These are phyloP conservation scores for Lactifluus echinatus DNA, from an alignment of 768 basidiomycete species.

Conservation along the genomic window DNA sequence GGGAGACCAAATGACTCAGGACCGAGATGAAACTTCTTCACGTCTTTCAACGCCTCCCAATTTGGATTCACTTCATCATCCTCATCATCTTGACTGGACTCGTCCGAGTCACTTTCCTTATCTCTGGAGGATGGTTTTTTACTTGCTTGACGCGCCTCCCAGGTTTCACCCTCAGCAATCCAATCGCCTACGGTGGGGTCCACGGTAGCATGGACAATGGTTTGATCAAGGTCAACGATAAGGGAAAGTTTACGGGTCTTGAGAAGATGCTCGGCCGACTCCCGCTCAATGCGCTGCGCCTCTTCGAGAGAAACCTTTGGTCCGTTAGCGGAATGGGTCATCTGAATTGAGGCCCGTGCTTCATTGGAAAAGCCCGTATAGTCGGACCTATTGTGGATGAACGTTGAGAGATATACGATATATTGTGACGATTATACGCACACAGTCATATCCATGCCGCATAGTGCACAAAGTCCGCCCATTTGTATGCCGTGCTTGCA, in stretches of 20 bases:
- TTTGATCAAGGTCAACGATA: constrained; percentile 98
- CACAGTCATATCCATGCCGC: constrained; percentile 94
- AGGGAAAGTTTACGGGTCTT: constrained; percentile 74
- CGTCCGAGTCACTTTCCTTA: constrained; percentile 32
- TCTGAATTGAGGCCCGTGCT: constrained; percentile 80
- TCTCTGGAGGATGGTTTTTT: constrained; percentile 27
- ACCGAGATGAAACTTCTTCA: constrained; percentile 78
- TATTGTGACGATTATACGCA: constrained; percentile 32
- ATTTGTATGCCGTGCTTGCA: constrained; percentile 95
- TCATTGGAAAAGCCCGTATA: constrained; percentile 85
- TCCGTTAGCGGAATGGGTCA: constrained; percentile 88
- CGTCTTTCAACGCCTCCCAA: constrained; percentile 85
- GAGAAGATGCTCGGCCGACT: constrained; percentile 73
- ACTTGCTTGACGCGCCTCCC: constrained; percentile 53
- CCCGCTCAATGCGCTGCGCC: constrained; percentile 80
- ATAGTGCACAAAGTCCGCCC: constrained; percentile 85
- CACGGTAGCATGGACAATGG: constrained; percentile 96
- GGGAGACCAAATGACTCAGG: constrained; percentile 60
- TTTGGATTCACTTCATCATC: constrained; percentile 74
- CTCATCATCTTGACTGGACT: constrained; percentile 26
- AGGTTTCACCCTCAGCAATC: constrained; percentile 78
- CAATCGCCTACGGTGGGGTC: constrained; percentile 98
- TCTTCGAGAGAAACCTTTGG: constrained; percentile 90
- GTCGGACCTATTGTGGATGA: constrained; percentile 48
- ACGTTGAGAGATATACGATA: constrained; percentile 9